A percentile compares a stretch with the other conserved stretches of the same genome.
Evolutionary conservation across 2,329 filamentous ascomycete genomes (phyloP).

Genomic region (Truncatella angustata): DNA sequence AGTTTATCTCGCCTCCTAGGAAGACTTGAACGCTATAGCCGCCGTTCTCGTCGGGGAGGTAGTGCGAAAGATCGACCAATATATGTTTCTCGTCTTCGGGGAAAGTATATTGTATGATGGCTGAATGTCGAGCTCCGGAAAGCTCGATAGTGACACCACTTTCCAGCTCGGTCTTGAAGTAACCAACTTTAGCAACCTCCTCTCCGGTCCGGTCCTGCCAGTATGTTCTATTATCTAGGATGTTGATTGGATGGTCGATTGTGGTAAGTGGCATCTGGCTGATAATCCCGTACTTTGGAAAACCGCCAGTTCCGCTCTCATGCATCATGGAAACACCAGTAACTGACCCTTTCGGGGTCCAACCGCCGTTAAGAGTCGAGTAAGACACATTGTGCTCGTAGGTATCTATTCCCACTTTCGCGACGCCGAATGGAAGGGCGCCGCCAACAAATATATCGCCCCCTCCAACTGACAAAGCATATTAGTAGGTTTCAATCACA

Average conservation of each 20-base stretch:
- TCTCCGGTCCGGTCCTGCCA: slow-evolving; percentile 7
- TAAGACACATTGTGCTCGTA: slow-evolving; percentile 7
- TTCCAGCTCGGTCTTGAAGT: slow-evolving; percentile 5
- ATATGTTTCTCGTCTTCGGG: slow-evolving; percentile 33
- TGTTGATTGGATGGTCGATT: background rate
- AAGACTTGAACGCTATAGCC: slow-evolving; percentile 43
- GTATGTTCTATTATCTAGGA: slow-evolving; percentile 7
- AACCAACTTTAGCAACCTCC: background rate
- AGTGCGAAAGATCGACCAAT: slow-evolving; percentile 48
- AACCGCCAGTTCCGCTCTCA: slow-evolving; percentile 5
- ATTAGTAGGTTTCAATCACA: background rate
- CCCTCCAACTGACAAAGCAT: background rate
- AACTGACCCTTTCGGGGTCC: slow-evolving; percentile 5
- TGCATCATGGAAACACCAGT: slow-evolving; percentile 9
- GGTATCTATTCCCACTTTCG: slow-evolving; percentile 4
- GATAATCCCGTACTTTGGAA: slow-evolving; percentile 5
- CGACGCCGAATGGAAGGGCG: slow-evolving; percentile 5
- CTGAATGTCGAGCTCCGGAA: slow-evolving; percentile 6
- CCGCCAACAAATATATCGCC: slow-evolving; percentile 8
- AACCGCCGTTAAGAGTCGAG: slow-evolving; percentile 5
- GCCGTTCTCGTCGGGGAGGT: slow-evolving; percentile 41
- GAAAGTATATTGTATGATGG: slow-evolving; percentile 10
- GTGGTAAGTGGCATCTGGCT: slow-evolving; percentile 7
- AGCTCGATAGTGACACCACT: slow-evolving; percentile 4
- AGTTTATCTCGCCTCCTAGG: slow-evolving; percentile 38